Percentiles rank a stretch among this genome's conserved stretches.
Evolutionary conservation across 495 filamentous ascomycete species (phyloP).

Genomic region (Penicillium taxi): DNA sequence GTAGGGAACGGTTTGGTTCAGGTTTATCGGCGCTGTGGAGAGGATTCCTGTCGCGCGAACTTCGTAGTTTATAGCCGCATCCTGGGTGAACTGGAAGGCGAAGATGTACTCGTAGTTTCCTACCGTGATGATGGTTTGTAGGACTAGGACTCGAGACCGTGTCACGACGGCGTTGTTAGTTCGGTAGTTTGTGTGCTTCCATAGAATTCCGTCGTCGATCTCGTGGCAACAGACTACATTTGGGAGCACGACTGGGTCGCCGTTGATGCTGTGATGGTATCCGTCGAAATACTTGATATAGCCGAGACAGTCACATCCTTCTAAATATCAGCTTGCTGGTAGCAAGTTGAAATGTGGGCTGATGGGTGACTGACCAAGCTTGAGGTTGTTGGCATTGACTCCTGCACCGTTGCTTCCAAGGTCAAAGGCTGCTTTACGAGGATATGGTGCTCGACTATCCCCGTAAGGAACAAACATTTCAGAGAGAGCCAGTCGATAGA

Average conservation of each 20-base stretch:
- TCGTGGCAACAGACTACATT: conserved; percentile 61
- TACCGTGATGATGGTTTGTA: conserved; percentile 74
- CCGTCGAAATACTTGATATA: conserved; percentile 56
- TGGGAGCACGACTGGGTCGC: conserved; percentile 42
- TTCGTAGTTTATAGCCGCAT: conserved; percentile 69
- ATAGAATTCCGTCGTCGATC: conserved; percentile 55
- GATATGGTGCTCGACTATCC: conserved; percentile 60
- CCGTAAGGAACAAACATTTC: conserved; percentile 66
- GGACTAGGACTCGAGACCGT: conserved; percentile 49
- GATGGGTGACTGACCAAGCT: too few relatives aligned
- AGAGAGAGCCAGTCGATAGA: conserved; percentile 61
- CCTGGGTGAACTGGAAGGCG: conserved; percentile 74
- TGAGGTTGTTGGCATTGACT: conserved; percentile 56
- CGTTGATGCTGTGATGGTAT: conserved; percentile 41
- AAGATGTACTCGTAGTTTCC: conserved; percentile 85
- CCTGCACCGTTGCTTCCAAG: conserved; percentile 62
- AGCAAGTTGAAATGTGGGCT: too few relatives aligned
- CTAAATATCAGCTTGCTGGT: too few relatives aligned
- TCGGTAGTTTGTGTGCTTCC: conserved; percentile 67
- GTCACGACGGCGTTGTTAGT: conserved; percentile 48
- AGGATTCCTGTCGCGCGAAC: conserved; percentile 81
- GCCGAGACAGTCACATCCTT: conserved; percentile 61
- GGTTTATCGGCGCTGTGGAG: conserved; percentile 66
- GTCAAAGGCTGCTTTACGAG: conserved; percentile 61
- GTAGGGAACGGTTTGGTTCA: conserved; percentile 46